These are phyloP conservation scores for Colletotrichum orchidophilum DNA, from an alignment of 2,329 filamentous ascomycete species.

Conservation along the genomic window DNA sequence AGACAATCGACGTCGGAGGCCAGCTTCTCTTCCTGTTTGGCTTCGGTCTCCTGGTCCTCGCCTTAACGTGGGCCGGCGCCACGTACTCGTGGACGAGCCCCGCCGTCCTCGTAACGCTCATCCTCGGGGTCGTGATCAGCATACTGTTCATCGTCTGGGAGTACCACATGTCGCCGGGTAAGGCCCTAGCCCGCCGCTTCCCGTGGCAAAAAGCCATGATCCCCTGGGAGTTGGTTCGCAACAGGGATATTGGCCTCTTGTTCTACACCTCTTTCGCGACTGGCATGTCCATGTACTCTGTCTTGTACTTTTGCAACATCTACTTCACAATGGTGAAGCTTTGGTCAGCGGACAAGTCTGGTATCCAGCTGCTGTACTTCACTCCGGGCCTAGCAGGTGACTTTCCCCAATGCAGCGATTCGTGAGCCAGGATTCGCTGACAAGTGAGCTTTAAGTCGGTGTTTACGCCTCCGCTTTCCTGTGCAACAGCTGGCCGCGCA, in stretches of 20 bases:
- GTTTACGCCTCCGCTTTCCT: conserved; percentile 66
- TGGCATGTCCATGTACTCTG: conserved; percentile 62
- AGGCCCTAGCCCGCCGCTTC: conserved; percentile 55
- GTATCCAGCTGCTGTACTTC: conserved; percentile 69
- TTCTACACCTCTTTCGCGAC: conserved; percentile 69
- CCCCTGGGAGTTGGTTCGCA: conserved; percentile 65
- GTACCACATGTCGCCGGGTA: conserved; percentile 62
- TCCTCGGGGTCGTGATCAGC: conserved; percentile 54
- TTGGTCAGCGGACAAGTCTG: conserved; percentile 55
- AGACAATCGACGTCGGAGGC: conserved; percentile 65
- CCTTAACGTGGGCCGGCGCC: conserved; percentile 64
- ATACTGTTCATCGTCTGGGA: conserved; percentile 59
- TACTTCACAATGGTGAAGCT: conserved; percentile 71
- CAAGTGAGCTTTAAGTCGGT: conserved; percentile 49
- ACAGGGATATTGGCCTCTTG: conserved; percentile 69
- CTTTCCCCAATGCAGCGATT: not conserved
- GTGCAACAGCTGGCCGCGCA: conserved; percentile 68
- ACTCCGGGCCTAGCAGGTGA: conserved; percentile 68
- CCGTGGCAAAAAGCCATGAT: conserved; percentile 70
- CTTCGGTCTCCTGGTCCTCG: conserved; percentile 63
- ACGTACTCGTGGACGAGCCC: conserved; percentile 61
- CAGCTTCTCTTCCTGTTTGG: conserved; percentile 65
- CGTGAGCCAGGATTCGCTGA: not conserved
- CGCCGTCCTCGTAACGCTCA: conserved; percentile 58
- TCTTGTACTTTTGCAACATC: conserved; percentile 75